Evolutionary conservation across 2,329 filamentous ascomycete species (phyloP), one percentile per base, ranked within the genome.

Genomic region (Apiospora rasikravindrae): DNA sequence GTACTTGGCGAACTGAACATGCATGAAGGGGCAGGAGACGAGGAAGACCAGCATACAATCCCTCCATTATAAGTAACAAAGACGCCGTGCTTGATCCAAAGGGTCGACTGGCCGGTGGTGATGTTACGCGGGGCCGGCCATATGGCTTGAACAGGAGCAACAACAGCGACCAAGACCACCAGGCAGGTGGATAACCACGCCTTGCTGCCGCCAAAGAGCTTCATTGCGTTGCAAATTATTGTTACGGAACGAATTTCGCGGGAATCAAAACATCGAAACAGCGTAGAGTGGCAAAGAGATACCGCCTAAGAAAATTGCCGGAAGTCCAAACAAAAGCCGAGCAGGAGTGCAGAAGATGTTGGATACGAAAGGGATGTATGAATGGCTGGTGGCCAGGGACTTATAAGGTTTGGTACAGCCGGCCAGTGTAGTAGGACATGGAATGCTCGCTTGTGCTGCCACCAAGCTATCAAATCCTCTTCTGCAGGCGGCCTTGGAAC

Each of bases 21-120:
- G 73, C 75, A 71, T 44, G 70, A 76, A 70, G 70, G 73, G 70
- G 74, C 74, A 75, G 76, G 76, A 76, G 76, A 77, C 77, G 79
- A 79, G 19, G 57, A 64, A 81, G 75, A 78, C 82, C 81, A 86
- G 79, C 88, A 79, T 90, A 91, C 88, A 81, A 78, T 79, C 79
- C 82, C 82, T 76, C 88, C 87, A 82, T 91, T 91, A 79, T 91
- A 91, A 51, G 87, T 89, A 72, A 91, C 83, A 19, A 83, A 77
- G 72, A 91, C 79, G 74, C 83, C 82, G 73, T 86, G 81, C 73
- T 84, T 82, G 77, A 91, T 87, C 81, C 87, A 89, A 73, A 91
- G 80, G 44, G 85, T 83, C 13, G 83, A 83, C 75, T 84, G 84
- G 72, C 89, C 89, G 22, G 85, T 88, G 64, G 83, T 85, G 70